phyloP scores from a whole-genome alignment of 169 alveolate genomes.

The Perkinsus marinus region DNA sequence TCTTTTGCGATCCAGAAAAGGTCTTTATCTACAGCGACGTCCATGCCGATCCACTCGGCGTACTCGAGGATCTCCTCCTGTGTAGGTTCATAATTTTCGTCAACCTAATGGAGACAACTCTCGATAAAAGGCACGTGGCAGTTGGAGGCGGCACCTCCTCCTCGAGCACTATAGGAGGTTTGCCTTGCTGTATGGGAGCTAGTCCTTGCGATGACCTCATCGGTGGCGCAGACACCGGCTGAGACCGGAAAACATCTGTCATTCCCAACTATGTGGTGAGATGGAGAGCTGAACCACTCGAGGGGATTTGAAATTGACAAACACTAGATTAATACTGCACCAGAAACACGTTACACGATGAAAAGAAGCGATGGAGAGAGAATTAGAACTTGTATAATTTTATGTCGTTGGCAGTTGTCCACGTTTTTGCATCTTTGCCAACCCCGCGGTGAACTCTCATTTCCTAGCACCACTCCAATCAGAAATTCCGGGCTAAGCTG shows the following conservation, averaged over 20 bases:
- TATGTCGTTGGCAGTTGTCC: background rate
- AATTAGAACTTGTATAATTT: background rate
- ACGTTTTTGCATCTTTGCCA: background rate
- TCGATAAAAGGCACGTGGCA: background rate
- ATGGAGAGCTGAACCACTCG: background rate
- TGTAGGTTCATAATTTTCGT: constrained; percentile 62
- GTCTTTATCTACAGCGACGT: constrained; percentile 37
- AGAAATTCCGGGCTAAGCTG: background rate
- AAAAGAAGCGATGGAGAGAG: background rate
- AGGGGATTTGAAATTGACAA: background rate
- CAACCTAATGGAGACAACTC: constrained; percentile 48
- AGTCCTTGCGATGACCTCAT: background rate
- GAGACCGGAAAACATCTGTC: background rate
- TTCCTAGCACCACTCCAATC: background rate
- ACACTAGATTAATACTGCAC: background rate
- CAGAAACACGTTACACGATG: background rate
- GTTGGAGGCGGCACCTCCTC: background rate
- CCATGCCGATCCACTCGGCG: constrained; percentile 72
- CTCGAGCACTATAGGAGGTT: background rate
- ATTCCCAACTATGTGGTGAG: background rate
- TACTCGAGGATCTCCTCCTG: constrained; percentile 64
- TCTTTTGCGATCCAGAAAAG: constrained; percentile 58
- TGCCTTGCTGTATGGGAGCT: background rate
- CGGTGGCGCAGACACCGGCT: background rate
- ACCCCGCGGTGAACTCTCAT: background rate